Percentiles rank a stretch among this genome's conserved stretches.
Conservation (phyloP, 225 moss, liverwort and hornwort species). For the Climacium dendroides region DNA sequence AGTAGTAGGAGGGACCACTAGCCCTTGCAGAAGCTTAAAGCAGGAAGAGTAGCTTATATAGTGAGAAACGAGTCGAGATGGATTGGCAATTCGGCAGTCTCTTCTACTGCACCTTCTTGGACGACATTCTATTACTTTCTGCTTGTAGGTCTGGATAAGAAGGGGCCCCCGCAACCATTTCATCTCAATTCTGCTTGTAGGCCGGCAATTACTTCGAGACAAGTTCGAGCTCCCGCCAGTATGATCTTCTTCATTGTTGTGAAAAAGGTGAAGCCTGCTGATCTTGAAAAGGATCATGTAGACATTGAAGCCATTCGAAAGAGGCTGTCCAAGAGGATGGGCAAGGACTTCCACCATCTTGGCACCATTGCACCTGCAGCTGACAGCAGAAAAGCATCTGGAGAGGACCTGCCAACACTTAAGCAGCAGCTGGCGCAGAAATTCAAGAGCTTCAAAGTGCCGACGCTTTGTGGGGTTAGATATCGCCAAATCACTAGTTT, state of each 20-base stretch:
- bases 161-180: not conserved
- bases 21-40: not conserved
- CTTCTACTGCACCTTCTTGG: not conserved
- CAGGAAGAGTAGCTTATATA: not conserved
- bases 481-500: not conserved
- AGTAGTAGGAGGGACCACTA: not conserved
- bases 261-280: not conserved
- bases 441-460: slow-evolving; percentile 25
- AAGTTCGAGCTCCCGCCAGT: not conserved
- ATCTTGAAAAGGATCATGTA: slow-evolving; percentile 6
- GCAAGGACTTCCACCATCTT: slow-evolving; percentile 4
- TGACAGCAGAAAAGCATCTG: not conserved
- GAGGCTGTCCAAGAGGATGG: slow-evolving; percentile 30
- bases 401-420: slow-evolving; percentile 5
- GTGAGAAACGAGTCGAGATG: not conserved
- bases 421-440: slow-evolving; percentile 17
- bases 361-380: not conserved
- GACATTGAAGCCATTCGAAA: slow-evolving; percentile 24
- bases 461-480: slow-evolving; percentile 18
- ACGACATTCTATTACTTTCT: not conserved
- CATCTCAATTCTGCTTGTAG: not conserved
- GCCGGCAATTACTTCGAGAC: not conserved
- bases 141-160: not conserved
- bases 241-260: slow-evolving; percentile 4
- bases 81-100: not conserved